phyloP scores from a whole-genome alignment of 179 eudicot species.

The Beta lomatogona region DNA sequence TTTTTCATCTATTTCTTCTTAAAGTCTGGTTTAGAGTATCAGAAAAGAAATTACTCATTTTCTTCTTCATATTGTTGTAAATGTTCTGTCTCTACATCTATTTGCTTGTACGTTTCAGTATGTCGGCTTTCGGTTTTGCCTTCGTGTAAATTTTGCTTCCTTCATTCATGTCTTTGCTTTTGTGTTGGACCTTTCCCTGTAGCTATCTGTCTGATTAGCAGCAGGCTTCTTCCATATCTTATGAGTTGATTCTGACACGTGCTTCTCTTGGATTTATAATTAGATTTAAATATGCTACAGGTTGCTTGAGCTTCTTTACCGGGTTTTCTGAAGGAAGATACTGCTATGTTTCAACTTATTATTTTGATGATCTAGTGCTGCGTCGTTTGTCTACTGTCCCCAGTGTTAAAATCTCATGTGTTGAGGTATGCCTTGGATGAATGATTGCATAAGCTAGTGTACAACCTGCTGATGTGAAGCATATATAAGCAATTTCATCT shows the following conservation, averaged over 20 bases:
- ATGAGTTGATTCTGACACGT: slow-evolving; percentile 30
- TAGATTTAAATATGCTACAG: slow-evolving; percentile 45
- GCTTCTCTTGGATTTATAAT: slow-evolving; percentile 35
- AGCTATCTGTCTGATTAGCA: slow-evolving; percentile 8
- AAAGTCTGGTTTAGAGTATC: not conserved
- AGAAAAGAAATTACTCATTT: not conserved
- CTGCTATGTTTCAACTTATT: slow-evolving; percentile 77
- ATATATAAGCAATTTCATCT: slow-evolving; percentile 24
- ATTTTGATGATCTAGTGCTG: slow-evolving; percentile 83
- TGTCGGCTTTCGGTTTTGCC: not conserved
- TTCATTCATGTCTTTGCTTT: slow-evolving; percentile 20
- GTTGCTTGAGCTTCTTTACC: slow-evolving; percentile 46
- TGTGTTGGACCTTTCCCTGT: slow-evolving; percentile 6
- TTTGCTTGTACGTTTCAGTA: not conserved
- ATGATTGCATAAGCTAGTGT: slow-evolving; percentile 28
- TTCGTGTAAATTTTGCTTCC: not conserved
- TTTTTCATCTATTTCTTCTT: not conserved
- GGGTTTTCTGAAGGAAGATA: slow-evolving; percentile 65
- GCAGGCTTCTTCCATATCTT: not conserved
- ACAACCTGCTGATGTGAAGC: slow-evolving; percentile 26
- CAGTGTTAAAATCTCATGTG: slow-evolving; percentile 79
- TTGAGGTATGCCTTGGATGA: slow-evolving; percentile 87
- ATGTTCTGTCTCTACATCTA: too few species aligned
- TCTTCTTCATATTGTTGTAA: not conserved
- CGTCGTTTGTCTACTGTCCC: slow-evolving; percentile 81